Evolutionary conservation across 192 early-diverging fungal genomes (phyloP), one percentile per base, ranked within the genome.

Genomic region (Physocladia obscura): DNA sequence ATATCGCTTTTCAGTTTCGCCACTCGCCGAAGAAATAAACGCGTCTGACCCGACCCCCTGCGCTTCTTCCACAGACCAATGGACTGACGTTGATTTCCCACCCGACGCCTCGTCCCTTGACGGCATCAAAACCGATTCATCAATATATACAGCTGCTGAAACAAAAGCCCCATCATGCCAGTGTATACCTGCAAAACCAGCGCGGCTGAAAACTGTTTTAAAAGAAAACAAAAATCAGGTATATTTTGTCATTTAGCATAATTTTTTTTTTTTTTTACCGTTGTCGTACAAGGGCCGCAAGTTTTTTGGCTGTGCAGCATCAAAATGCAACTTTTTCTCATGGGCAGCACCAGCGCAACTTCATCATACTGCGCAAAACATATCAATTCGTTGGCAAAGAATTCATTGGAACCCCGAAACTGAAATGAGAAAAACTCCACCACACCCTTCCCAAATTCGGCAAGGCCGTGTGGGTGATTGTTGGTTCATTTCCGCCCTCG

Each of bases 211-310:
- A 56, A 72, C 27, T 8, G 70, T 72, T 17, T 62, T 17, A 58
- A 72, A 72, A 29, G 70, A 72, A 61, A 72, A 72, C 70, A 72
- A 62, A 38, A 72, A 72, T 48, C 59, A 72, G 32, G 70, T 58
- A 11, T 6, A n/a, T n/a, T n/a, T n/a, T n/a, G n/a, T n/a, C n/a
- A n/a, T n/a, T n/a, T n/a, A n/a, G n/a, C n/a, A n/a, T n/a, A n/a
- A n/a, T n/a, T n/a, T n/a, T n/a, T n/a, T n/a, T n/a, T n/a, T n/a
- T n/a, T n/a, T n/a, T n/a, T n/a, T n/a, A n/a, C n/a, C n/a, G n/a
- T n/a, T n/a, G n/a, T n/a, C n/a, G n/a, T n/a, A n/a, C n/a, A n/a
- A n/a, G n/a, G n/a, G n/a, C n/a, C n/a, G 70, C 4, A 17, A 44
- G 24, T 72, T 72, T 38, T 72, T 72, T 34, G 27, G 47, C 8